Evolutionary conservation across 306 rosid species (phyloP).

Genomic region (Begonia peltatifolia): DNA sequence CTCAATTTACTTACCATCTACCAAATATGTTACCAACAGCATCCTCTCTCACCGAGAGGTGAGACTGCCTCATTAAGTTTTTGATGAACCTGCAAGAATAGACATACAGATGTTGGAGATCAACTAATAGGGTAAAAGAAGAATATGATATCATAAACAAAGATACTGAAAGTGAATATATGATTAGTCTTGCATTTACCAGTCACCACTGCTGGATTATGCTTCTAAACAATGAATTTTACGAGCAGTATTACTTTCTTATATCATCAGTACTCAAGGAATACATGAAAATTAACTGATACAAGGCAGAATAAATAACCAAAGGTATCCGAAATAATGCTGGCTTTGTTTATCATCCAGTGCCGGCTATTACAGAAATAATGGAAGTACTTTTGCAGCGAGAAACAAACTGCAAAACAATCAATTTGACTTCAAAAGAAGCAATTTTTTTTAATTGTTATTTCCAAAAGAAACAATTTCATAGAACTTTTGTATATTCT

Average conservation of each 20-base stretch:
- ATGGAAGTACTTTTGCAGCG: too few relatives aligned
- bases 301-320: too few relatives aligned
- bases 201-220: neutral
- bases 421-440: too few relatives aligned
- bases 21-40: slow-evolving; percentile 93
- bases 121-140: neutral
- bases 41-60: slow-evolving; percentile 84
- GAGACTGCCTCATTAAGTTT: slow-evolving; percentile 68
- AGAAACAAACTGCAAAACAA: too few relatives aligned
- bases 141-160: neutral
- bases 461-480: too few relatives aligned
- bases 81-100: slow-evolving; percentile 54
- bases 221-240: neutral
- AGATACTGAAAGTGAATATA: neutral
- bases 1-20: slow-evolving; percentile 46
- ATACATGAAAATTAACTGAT: neutral
- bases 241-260: neutral
- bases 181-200: neutral
- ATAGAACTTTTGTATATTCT: too few relatives aligned
- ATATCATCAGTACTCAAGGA: neutral
- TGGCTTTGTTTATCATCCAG: too few relatives aligned
- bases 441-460: too few relatives aligned
- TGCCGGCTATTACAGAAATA: too few relatives aligned
- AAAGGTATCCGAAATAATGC: too few relatives aligned
- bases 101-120: neutral